A percentile compares a stretch with the other conserved stretches of the same genome.
phyloP scores from a whole-genome alignment of 2,329 filamentous ascomycete genomes.

The Fusarium sp. region DNA sequence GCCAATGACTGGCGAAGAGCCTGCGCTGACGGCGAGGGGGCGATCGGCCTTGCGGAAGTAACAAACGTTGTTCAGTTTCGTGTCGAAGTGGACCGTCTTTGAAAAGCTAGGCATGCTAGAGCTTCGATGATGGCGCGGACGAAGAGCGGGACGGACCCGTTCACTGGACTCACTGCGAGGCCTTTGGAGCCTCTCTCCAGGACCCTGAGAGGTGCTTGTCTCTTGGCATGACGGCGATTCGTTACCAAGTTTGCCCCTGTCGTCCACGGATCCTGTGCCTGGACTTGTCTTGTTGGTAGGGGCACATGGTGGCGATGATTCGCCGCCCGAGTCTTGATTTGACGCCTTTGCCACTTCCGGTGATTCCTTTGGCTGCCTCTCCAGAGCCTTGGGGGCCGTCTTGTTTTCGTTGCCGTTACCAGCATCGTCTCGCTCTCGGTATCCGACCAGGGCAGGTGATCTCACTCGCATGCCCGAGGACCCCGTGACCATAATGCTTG shows the following conservation, averaged over 20 bases:
- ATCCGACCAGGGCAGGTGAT: neutral
- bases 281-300: neutral
- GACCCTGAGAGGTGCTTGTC: neutral
- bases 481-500: neutral
- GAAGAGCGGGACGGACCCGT: neutral
- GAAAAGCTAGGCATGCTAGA: neutral
- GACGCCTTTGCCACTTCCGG: neutral
- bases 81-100: neutral
- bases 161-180: neutral
- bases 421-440: neutral
- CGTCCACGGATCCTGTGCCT: neutral
- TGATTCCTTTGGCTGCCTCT: neutral
- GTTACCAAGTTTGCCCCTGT: neutral
- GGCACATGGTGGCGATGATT: neutral
- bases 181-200: neutral
- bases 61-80: neutral
- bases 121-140: neutral
- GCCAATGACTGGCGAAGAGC: neutral
- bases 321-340: neutral
- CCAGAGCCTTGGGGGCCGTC: neutral
- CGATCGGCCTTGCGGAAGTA: neutral
- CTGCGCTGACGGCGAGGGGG: neutral
- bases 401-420: neutral
- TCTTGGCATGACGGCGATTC: neutral
- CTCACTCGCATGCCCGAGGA: neutral